Conservation (phyloP, 1,284 basidiomycete species). For the Cryptococcus floricola region DNA sequence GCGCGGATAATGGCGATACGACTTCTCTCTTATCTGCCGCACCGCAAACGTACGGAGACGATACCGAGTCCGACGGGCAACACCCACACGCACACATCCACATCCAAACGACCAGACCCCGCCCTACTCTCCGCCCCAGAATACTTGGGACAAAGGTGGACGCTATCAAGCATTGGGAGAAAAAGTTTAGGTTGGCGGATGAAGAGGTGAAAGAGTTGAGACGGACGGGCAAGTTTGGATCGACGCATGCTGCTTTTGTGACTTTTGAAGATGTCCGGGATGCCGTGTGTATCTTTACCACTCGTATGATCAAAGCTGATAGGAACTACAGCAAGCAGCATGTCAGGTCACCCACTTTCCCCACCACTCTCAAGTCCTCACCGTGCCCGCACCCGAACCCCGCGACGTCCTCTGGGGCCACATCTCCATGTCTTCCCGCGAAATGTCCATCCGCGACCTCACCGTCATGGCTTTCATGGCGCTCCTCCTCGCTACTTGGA, state of each 20-base stretch:
- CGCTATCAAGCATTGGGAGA: constrained; percentile 77
- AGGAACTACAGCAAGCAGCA: constrained; percentile 70
- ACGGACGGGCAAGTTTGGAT: constrained; percentile 60
- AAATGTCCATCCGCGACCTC: constrained; percentile 62
- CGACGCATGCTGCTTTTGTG: constrained; percentile 85
- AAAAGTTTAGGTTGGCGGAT: constrained; percentile 70
- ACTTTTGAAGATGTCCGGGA: constrained; percentile 93
- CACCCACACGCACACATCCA: constrained; percentile 14
- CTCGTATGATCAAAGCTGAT: not conserved
- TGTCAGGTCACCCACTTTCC: constrained; percentile 78
- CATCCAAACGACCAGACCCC: constrained; percentile 30
- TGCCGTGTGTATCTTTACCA: constrained; percentile 58
- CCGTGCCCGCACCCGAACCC: constrained; percentile 83
- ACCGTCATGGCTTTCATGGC: constrained; percentile 66
- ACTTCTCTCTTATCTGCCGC: not conserved
- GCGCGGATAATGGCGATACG: not conserved
- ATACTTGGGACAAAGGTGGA: constrained; percentile 61
- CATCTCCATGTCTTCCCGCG: constrained; percentile 62
- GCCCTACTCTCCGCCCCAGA: constrained; percentile 35
- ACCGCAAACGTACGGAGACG: constrained; percentile 4
- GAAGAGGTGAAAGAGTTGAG: constrained; percentile 56
- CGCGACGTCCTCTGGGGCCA: constrained; percentile 94
- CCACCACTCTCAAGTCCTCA: constrained; percentile 62
- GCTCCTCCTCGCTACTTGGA: constrained; percentile 76
- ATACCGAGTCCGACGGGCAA: not conserved